These are phyloP conservation scores for Rhododendron ovatum DNA, from an alignment of 148 eudicot species.

Conservation along the genomic window DNA sequence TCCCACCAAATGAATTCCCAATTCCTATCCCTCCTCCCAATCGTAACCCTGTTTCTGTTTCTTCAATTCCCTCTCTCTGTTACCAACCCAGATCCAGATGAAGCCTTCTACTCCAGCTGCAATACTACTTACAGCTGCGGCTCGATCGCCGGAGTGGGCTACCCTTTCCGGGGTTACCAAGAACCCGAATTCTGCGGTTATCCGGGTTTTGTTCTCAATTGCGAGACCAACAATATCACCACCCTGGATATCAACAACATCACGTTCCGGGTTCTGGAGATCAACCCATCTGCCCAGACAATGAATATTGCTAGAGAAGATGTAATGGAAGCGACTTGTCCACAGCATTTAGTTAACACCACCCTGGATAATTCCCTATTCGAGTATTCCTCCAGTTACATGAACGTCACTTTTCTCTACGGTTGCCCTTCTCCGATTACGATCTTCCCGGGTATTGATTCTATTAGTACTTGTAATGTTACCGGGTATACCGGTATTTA, in stretches of 20 bases:
- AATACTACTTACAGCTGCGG: slow-evolving; percentile 24
- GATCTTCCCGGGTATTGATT: not conserved
- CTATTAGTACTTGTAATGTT: not conserved
- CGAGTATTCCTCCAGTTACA: slow-evolving; percentile 9
- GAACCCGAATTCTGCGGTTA: slow-evolving; percentile 29
- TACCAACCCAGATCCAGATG: slow-evolving; percentile 7
- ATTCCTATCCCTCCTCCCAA: not conserved
- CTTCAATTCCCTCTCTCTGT: slow-evolving; percentile 6
- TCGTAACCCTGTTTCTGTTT: not conserved
- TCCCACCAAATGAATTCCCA: slow-evolving; percentile 18
- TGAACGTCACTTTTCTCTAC: slow-evolving; percentile 21
- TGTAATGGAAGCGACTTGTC: slow-evolving; percentile 21
- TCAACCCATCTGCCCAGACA: slow-evolving; percentile 14
- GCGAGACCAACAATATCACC: slow-evolving; percentile 7
- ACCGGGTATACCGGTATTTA: not conserved
- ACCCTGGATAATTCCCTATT: slow-evolving; percentile 27
- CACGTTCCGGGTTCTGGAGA: slow-evolving; percentile 21
- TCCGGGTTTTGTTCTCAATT: slow-evolving; percentile 28
- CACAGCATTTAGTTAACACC: slow-evolving; percentile 25
- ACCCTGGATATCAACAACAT: slow-evolving; percentile 13
- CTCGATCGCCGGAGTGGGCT: slow-evolving; percentile 22
- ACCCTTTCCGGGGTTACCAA: slow-evolving; percentile 27
- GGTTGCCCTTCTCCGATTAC: slow-evolving; percentile 20
- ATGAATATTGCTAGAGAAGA: slow-evolving; percentile 28
- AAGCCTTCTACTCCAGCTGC: slow-evolving; percentile 14